Evolutionary conservation across 2,329 filamentous ascomycete genomes (phyloP).

Genomic region (Aureobasidium pullulans): DNA sequence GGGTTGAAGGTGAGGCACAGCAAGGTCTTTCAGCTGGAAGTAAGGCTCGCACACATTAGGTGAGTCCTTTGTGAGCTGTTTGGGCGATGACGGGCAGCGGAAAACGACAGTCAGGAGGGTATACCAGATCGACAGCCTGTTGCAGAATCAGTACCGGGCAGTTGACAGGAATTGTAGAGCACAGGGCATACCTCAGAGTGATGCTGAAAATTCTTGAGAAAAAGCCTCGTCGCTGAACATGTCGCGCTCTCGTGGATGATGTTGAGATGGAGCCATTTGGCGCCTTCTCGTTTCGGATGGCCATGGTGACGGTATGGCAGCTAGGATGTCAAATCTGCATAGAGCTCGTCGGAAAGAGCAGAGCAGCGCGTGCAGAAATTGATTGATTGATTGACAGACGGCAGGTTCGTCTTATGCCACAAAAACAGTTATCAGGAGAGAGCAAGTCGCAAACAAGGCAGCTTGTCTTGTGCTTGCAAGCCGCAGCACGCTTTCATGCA

Average conservation of each 20-base stretch:
- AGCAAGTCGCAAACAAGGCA: not conserved
- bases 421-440: not conserved
- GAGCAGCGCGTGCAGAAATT: not conserved
- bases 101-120: slow-evolving; percentile 72
- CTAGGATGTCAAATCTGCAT: not conserved
- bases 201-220: slow-evolving; percentile 13
- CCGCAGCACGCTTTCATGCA: no score
- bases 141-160: not conserved
- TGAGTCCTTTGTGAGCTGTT: slow-evolving; percentile 60
- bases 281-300: slow-evolving; percentile 12
- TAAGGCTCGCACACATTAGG: slow-evolving; percentile 80
- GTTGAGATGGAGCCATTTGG: slow-evolving; percentile 13
- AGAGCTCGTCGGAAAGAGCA: not conserved
- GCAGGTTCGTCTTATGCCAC: not conserved
- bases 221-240: slow-evolving; percentile 12
- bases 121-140: slow-evolving; percentile 76
- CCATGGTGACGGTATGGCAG: slow-evolving; percentile 9
- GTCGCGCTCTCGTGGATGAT: not conserved
- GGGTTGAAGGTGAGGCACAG: slow-evolving; percentile 70
- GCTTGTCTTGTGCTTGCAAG: slow-evolving; percentile 1
- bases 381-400: not conserved
- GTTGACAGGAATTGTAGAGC: not conserved
- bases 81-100: slow-evolving; percentile 66
- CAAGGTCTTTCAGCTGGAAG: slow-evolving; percentile 54
- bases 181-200: slow-evolving; percentile 7